Base-by-base conservation (phyloP, 768 basidiomycete genomes). In the Kwoniella botswanensis region DNA sequence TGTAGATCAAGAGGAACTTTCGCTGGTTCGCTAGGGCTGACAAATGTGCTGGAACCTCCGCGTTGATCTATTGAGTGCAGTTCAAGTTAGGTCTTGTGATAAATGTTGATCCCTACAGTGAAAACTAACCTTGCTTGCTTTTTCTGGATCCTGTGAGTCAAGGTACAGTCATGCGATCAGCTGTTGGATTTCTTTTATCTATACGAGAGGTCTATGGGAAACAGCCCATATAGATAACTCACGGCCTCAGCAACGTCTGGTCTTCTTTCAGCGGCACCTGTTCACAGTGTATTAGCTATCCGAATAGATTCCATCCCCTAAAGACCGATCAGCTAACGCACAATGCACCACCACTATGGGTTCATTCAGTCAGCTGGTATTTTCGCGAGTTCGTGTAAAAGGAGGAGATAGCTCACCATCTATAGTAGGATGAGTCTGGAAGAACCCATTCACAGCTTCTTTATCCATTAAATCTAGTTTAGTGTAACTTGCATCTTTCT, bases 201-300 rank as follows among this genome's bases (percentile, higher is more conserved):
- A 35, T 9, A 35, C 7, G 35, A 35, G 35, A 9, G 7, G 35
- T 9, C 35, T 9, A 35, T 35, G 4, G 4, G 35, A 9, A 7
- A 9, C 35, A n/a, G 54, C 26, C 11, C 22, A 24, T 4, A 6
- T 22, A 42, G 24, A 24, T 10, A 41, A 81, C 87, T 61, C 72
- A 92, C 94, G 85, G 91, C 91, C 82, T 96, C 93, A 67, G 93
- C 94, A 13, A 93, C 92, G 79, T 98, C 94, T 4, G 95, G 94
- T 55, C 94, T 86, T 71, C 96, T 85, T 84, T 98, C 95, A 2
- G 96, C 96, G 15, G 96, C 96, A 50, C 78, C 74, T 79, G 35
- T 21, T 21, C 29, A 22, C 2, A 35, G 3, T 46, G 24, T 53
- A 26, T 79, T 71, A 78, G 72, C 67, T 68, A 22, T 9, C 55